These are phyloP conservation scores for Eragrostis nindensis DNA, from an alignment of 176 grass and related monocot genomes.

Conservation along the genomic window DNA sequence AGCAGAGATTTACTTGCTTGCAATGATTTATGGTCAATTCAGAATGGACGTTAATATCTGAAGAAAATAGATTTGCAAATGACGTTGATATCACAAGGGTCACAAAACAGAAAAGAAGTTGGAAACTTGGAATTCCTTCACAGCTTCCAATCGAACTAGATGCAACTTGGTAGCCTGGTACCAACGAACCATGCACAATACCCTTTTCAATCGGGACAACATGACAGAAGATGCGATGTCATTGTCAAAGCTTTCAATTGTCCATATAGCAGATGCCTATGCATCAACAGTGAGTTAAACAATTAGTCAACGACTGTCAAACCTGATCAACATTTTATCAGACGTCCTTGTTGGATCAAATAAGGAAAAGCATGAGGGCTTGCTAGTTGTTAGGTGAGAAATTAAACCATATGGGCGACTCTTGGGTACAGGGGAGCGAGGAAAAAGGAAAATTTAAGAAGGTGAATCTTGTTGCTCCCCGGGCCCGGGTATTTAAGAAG, in stretches of 20 bases:
- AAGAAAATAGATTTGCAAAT: slow-evolving; percentile 1
- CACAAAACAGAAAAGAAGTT: too few relatives aligned
- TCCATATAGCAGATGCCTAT: not conserved
- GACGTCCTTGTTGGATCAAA: not conserved
- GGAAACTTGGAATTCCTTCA: not conserved
- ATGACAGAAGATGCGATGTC: slow-evolving; percentile 19
- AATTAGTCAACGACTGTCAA: slow-evolving; percentile 1
- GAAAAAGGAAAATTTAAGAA: too few relatives aligned
- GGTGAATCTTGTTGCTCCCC: not conserved
- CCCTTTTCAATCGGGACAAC: not conserved
- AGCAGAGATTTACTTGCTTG: not conserved
- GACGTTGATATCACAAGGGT: too few relatives aligned
- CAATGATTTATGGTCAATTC: too few relatives aligned
- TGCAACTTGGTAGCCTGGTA: not conserved
- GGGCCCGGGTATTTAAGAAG: not conserved
- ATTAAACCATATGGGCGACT: not conserved
- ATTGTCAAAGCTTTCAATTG: slow-evolving; percentile 19
- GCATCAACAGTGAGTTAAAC: slow-evolving; percentile 20
- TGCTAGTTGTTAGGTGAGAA: not conserved
- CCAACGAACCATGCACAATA: not conserved
- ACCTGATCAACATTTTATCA: not conserved
- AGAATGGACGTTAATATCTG: not conserved
- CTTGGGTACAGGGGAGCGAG: not conserved
- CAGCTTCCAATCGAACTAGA: slow-evolving; percentile 6
- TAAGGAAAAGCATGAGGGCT: not conserved